Evolutionary conservation across 371 early-diverging fungal genomes (phyloP).

Genomic region (Chytridium lagenaria): DNA sequence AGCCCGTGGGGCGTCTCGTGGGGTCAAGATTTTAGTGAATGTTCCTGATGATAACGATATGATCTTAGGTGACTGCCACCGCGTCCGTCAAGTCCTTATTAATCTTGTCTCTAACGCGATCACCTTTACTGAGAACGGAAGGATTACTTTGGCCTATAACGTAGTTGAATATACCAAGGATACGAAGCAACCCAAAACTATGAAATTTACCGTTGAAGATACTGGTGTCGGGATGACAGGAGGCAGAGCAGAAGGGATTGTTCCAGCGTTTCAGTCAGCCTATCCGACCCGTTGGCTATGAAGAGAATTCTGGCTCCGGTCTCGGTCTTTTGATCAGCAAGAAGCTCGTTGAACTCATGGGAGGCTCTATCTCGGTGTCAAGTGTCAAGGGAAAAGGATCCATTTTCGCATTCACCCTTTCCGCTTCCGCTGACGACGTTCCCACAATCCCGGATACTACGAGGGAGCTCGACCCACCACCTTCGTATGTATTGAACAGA

Average conservation of each 20-base stretch:
- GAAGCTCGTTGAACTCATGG: constrained; percentile 64
- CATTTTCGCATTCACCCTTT: constrained; percentile 45
- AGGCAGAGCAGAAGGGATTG: constrained; percentile 53
- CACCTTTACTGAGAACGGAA: constrained; percentile 20
- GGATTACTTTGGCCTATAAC: neutral
- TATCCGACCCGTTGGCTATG: neutral
- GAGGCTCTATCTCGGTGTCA: constrained; percentile 61
- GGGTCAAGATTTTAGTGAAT: neutral
- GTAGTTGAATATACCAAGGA: neutral
- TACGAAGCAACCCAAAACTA: neutral
- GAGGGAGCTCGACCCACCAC: neutral
- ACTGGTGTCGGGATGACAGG: constrained; percentile 67
- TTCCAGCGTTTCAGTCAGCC: constrained; percentile 66
- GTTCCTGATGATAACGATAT: neutral
- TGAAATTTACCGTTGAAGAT: constrained; percentile 58
- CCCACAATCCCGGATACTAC: neutral
- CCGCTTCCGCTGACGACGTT: neutral
- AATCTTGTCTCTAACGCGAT: constrained; percentile 32
- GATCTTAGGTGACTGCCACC: constrained; percentile 7
- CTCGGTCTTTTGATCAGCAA: constrained; percentile 65
- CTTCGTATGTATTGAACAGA: neutral
- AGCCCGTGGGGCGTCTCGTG: neutral
- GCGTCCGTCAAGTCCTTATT: constrained; percentile 27
- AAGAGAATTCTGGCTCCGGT: constrained; percentile 60
- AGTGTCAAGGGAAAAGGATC: constrained; percentile 62